Evolutionary conservation across 768 basidiomycete species (phyloP), one percentile per base, ranked within the genome.

Genomic region (Ramaria rubella): DNA sequence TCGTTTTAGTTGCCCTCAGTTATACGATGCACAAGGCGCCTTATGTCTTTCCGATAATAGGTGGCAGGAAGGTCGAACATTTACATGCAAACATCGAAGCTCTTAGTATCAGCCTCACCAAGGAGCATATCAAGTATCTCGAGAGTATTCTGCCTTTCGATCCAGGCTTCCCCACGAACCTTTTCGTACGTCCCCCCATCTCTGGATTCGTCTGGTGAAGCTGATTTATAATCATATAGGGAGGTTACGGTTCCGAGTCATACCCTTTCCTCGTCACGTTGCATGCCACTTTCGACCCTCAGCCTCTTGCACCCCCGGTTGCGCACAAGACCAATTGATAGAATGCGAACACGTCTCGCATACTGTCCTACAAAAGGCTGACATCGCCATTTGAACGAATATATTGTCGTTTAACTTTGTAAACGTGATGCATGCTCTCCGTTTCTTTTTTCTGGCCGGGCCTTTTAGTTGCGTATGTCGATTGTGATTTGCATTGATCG

Each of bases 11-110:
- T 3, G 78, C 79, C 7, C 76, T 82, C 58, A 78, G 79, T 14
- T 81, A 80, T 57, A 67, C 81, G 11, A 68, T 82, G 67, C 77
- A 80, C 42, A 83, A 81, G 64, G 70, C 75, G 5, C 74, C 76
- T 0, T 79, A 72, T 51, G 77, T 79, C 0, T 81, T 81, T 67
- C 78, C 78, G 0, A 70, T 81, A 56, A 65, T 81, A 26, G 79
- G 79, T 4, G 75, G 78, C 0, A 71, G 78, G 50, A 83, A 80
- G 61, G 66, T 79, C 42, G 78, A 79, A 63, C 77, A 82, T 33
- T 64, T 82, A 21, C 46, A 68, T 42, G 72, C 73, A 43, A 83
- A 81, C 61, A 55, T 81, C 19, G 73, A 81, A 61, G 79, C 80
- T 3, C 64, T 82, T 5, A 70, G 74, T 11, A 75, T 83, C 34